Evolutionary conservation across 345 rosid genomes (phyloP), one percentile per base, ranked within the genome.

Genomic region (Boechera stricta): DNA sequence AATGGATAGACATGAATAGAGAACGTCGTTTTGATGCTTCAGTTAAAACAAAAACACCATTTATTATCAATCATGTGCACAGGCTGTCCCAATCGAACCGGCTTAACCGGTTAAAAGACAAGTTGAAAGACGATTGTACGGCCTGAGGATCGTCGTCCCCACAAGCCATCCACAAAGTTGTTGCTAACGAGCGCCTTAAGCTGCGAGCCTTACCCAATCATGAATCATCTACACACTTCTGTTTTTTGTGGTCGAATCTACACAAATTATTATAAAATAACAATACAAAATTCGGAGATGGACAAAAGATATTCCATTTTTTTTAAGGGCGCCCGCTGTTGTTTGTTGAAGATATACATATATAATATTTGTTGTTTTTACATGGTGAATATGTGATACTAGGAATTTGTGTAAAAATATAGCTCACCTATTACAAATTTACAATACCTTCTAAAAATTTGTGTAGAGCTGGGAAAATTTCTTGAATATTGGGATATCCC

Each of bases 111-210:
- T 68, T 47, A 47, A 57, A 52, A 21, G 54, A 58, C 28, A 39
- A 73, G 44, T 53, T 63, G 55, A 15, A 62, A 26, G 32, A 12
- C n/a, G 24, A 36, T 36, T 44, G 73, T 67, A 75, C 66, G 78
- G 78, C 41, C 58, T 33, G 24, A 36, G 78, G 62, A 75, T 44
- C 33, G 2, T 68, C 68, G 29, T 61, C 1, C 60, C 74, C 36
- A 68, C 74, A 4, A 52, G 39, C 44, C 15, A 33, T 58, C 61
- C 60, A n/a, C 68, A 51, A 28, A 36, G 41, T 63, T 36, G 41
- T 16, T 73, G 62, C 62, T 51, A 49, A 52, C 21, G 3, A 18
- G 42, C 15, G 61, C 39, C 75, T 71, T 71, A 60, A 60, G 60
- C 28, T 73, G 55, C 45, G 64, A 63, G 33, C 77, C 57, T 35